phyloP scores from a whole-genome alignment of 768 basidiomycete genomes.

The Macrolepiota albuminosa region DNA sequence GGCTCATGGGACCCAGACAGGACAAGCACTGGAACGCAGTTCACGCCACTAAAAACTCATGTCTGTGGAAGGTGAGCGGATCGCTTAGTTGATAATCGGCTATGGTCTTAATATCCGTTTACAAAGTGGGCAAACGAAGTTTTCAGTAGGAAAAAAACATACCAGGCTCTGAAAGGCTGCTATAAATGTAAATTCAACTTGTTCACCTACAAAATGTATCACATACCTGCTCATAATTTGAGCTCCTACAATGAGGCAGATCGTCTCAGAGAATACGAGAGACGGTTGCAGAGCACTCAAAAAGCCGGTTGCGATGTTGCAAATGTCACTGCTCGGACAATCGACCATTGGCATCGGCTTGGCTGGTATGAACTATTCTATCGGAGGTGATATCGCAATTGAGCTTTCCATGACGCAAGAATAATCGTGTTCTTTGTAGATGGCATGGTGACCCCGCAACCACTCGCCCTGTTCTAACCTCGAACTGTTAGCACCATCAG shows the following conservation, averaged over 20 bases:
- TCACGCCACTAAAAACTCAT: slow-evolving; percentile 77
- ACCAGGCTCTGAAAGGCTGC: slow-evolving; percentile 80
- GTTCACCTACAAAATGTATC: slow-evolving; percentile 67
- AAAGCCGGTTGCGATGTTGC: slow-evolving; percentile 67
- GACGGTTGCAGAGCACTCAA: slow-evolving; percentile 61
- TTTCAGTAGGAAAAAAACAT: slow-evolving; percentile 74
- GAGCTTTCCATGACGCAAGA: background rate
- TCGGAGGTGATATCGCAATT: slow-evolving; percentile 40
- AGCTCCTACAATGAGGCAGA: slow-evolving; percentile 52
- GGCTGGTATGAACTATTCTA: slow-evolving; percentile 79
- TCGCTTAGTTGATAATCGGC: background rate
- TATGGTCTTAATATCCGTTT: background rate
- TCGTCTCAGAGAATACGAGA: slow-evolving; percentile 66
- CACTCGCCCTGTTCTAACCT: slow-evolving; percentile 39
- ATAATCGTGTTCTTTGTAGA: slow-evolving; percentile 26
- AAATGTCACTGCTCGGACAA: slow-evolving; percentile 65
- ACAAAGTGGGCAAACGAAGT: slow-evolving; percentile 65
- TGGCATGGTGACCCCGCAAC: slow-evolving; percentile 67
- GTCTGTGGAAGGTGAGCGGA: slow-evolving; percentile 62
- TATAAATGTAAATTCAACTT: slow-evolving; percentile 83
- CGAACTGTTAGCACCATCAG: slow-evolving; percentile 28
- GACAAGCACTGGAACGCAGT: slow-evolving; percentile 79
- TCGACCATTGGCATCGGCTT: slow-evolving; percentile 75
- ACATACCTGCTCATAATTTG: slow-evolving; percentile 29
- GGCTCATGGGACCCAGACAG: slow-evolving; percentile 68